Evolutionary conservation across 192 early-diverging fungal genomes (phyloP).

Genomic region (Mortierella antarctica): DNA sequence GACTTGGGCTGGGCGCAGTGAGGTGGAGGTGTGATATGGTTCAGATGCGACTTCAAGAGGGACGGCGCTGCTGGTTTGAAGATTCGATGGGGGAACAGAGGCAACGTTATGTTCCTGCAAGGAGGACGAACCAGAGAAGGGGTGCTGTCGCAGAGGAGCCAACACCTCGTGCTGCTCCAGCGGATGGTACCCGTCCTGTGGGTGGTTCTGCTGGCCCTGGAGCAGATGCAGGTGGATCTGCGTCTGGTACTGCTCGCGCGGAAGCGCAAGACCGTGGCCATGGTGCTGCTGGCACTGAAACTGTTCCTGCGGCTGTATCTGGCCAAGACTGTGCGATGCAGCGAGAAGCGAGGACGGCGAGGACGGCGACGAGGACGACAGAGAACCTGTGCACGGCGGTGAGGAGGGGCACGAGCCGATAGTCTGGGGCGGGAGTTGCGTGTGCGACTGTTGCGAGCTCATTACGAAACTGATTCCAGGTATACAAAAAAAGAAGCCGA

Average conservation of each 20-base stretch:
- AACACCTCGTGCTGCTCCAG: conserved; percentile 12
- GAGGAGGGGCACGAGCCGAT: too few species aligned
- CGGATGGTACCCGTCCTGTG: conserved; percentile 1
- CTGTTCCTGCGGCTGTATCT: conserved; percentile 1
- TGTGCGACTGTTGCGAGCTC: too few species aligned
- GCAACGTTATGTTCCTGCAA: neutral
- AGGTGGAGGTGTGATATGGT: too few species aligned
- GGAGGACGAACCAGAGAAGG: conserved; percentile 6
- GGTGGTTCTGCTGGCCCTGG: conserved; percentile 17
- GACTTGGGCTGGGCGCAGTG: neutral
- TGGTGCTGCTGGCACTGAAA: neutral
- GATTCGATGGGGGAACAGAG: neutral
- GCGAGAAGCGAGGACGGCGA: neutral
- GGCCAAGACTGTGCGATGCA: neutral
- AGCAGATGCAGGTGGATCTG: conserved; percentile 35
- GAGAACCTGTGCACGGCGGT: too few species aligned
- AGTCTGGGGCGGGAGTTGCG: too few species aligned
- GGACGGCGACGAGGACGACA: neutral
- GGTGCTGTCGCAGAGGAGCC: conserved; percentile 3
- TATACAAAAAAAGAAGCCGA: too few species aligned
- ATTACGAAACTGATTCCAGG: too few species aligned
- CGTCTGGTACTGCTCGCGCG: conserved; percentile 15
- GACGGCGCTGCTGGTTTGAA: too few species aligned
- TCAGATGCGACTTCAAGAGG: too few species aligned
- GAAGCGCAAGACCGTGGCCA: conserved; percentile 9